Base-by-base conservation (phyloP, 1,284 basidiomycete genomes). In the Papiliotrema laurentii region DNA sequence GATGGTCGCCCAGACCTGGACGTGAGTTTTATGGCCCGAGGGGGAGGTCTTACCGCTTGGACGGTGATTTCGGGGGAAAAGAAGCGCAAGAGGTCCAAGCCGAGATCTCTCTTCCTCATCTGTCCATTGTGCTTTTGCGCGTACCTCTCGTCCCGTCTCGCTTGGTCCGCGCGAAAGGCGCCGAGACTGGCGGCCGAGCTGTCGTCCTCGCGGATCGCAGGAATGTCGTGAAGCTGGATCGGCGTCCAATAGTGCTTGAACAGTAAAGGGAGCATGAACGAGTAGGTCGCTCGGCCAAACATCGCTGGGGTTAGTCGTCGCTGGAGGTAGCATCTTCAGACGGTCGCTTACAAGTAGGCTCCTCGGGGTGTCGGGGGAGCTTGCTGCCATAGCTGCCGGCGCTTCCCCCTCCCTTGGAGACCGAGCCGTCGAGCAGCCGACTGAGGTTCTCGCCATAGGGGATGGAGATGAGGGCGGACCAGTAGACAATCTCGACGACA, bases 121-220 rank as follows among this genome's bases (percentile, higher is more conserved):
- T 43, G 41, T 10, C 53, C 55, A 10, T 53, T 51, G 34, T 69
- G 54, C 44, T 60, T 61, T 18, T 52, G 25, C 10, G 56, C 51
- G 24, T 57, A 54, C 9, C 30, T 30, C 3, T 42, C 45, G 33
- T 64, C 66, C 43, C 51, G 50, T 18, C 31, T 48, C 7, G 60
- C 66, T 50, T 59, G 57, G 51, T 60, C 61, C 4, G 63, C 60
- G 16, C 77, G 59, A 57, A 73, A 78, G 10, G 68, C 64, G n/a
- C 73, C 73, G 3, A 76, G 48, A 16, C 63, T 66, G 1, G 72
- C 65, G 0, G 78, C 75, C 0, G 79, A 68, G 21, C 73, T 69
- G 59, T 80, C 78, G 51, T 78, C 78, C 26, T 79, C 74, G 6
- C 77, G 64, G 2, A 80, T 63, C 19, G 76, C 76, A 0, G 79